Base-by-base conservation (phyloP, 2,329 filamentous ascomycete genomes). In the Diaporthe vexans region DNA sequence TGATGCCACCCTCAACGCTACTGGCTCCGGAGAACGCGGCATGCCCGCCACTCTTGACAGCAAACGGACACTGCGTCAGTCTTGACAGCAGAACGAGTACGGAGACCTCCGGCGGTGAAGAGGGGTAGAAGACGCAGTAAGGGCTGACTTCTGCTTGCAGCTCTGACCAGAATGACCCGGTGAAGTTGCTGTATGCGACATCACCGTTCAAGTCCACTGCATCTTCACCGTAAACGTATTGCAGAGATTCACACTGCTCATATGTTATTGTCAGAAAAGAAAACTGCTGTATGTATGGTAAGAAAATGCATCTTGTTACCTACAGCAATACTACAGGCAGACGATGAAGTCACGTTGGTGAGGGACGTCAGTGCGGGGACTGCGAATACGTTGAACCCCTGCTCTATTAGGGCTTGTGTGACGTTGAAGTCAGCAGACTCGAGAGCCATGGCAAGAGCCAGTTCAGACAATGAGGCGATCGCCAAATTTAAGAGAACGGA, bases 141-240 rank as follows among this genome's bases (percentile, higher is more conserved):
- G 76, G 76, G 29, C 35, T 56, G n/a, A 76, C 70, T 21, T 74
- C 67, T 33, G 57, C 71, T 57, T 78, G 77, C 19, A 73, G 65
- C 4, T 46, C 6, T 7, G 76, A 78, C 76, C 76, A 77, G 29
- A 72, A 78, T 7, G 67, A 59, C 15, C 48, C 48, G 7, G 65
- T 69, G 59, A 78, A 77, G 11, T 43, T 61, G 7, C 52, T 21
- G 40, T 72, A 77, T 9, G 24, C 26, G 4, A 33, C 11, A 4
- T 73, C 72, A 3, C 48, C 54, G 7, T 46, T 51, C 6, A 52
- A 58, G 13, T 73, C 73, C 13, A 78, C 73, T 10, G 73, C 63
- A 8, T 59, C 72, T 19, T 70, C 56, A 3, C 76, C 74, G n/a
- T 71, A 78, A 7, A 73, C 13, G 4, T 24, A 10, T 15, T 58